Conservation (phyloP, 306 rosid genomes). For the Citrullus mucosospermus region DNA sequence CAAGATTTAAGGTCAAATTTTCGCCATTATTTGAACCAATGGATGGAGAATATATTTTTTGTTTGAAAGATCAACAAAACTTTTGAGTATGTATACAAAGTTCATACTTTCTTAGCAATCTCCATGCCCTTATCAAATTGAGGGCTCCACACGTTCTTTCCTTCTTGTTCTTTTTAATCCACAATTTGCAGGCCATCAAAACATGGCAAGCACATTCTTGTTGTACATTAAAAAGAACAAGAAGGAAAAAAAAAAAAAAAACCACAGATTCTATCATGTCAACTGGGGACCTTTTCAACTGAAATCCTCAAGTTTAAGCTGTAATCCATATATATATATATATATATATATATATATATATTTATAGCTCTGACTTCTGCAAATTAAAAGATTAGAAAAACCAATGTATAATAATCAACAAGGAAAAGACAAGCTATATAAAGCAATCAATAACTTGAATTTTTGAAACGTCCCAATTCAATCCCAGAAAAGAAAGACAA, state of each 20-base stretch:
- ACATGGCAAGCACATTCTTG: constrained; percentile 10
- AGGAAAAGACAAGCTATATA: constrained; percentile 20
- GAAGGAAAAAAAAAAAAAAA: not conserved
- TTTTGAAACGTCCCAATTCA: constrained; percentile 10
- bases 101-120: not conserved
- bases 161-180: not conserved
- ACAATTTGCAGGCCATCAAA: not conserved
- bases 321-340: not conserved
- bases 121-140: not conserved
- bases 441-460: constrained; percentile 16
- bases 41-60: not conserved
- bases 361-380: constrained; percentile 2
- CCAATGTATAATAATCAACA: not conserved
- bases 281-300: not conserved
- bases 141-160: not conserved
- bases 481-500: not conserved
- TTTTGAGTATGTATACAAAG: not conserved
- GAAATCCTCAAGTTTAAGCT: not conserved
- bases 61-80: not conserved
- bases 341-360: not conserved
- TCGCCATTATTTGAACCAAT: not conserved
- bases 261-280: not conserved
- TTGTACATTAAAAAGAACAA: not conserved
- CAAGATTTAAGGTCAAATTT: not conserved
- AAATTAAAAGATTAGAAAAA: not conserved